These are phyloP conservation scores for Oenanthe javanica DNA, from an alignment of 140 eudicot genomes.

Conservation along the genomic window DNA sequence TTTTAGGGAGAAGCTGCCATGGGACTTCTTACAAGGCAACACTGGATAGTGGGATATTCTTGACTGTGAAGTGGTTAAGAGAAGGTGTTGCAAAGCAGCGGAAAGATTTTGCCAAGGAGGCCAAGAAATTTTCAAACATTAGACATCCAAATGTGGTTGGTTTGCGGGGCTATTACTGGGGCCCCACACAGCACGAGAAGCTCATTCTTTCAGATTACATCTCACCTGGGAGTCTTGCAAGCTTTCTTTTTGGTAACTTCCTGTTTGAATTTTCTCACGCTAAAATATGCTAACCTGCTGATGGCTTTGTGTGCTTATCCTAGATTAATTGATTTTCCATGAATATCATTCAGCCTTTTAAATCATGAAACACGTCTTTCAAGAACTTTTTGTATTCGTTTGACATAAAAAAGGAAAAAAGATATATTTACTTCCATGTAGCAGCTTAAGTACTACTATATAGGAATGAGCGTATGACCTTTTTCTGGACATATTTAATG, in stretches of 20 bases:
- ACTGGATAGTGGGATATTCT: conserved; percentile 67
- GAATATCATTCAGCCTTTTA: background rate
- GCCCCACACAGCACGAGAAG: conserved; percentile 96
- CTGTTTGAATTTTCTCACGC: background rate
- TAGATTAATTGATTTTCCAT: background rate
- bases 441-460: background rate
- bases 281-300: background rate
- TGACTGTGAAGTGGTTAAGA: conserved; percentile 97
- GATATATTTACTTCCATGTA: background rate
- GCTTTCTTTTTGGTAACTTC: conserved; percentile 78
- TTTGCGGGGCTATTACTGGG: conserved; percentile 95
- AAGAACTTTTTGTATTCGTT: background rate
- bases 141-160: conserved; percentile 97
- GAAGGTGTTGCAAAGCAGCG: conserved; percentile 98
- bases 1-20: conserved; percentile 94
- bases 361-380: background rate
- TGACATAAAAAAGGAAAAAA: background rate
- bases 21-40: conserved; percentile 96
- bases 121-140: conserved; percentile 84
- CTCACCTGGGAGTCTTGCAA: conserved; percentile 93
- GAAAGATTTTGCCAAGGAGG: conserved; percentile 95
- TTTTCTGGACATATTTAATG: background rate
- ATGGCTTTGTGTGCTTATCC: background rate
- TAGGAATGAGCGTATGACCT: background rate
- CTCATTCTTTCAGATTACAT: conserved; percentile 89